Evolutionary conservation across 148 eudicot genomes (phyloP).

Genomic region (Arbutus unedo): DNA sequence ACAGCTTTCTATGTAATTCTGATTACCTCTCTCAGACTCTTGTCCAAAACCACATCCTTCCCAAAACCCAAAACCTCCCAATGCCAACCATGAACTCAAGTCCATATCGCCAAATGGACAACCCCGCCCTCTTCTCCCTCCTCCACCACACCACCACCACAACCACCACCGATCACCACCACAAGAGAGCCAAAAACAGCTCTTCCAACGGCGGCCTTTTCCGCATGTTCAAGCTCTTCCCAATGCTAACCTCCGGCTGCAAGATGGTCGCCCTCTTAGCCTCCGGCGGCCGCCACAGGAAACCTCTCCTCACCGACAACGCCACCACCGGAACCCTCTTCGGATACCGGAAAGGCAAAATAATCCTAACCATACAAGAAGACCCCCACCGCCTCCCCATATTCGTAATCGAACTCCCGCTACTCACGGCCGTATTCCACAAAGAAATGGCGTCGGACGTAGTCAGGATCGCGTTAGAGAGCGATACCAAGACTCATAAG

Average conservation of each 20-base stretch:
- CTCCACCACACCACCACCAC: conserved; percentile 32
- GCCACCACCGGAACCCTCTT: conserved; percentile 86
- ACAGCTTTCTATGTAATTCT: background rate
- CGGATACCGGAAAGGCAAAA: conserved; percentile 63
- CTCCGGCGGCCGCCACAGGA: conserved; percentile 46
- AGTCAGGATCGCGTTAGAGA: conserved; percentile 59
- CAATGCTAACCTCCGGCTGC: conserved; percentile 76
- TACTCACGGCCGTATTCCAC: conserved; percentile 49
- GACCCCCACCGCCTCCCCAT: conserved; percentile 60
- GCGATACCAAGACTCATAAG: conserved; percentile 62
- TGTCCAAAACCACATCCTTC: conserved; percentile 8
- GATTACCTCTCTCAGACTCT: background rate
- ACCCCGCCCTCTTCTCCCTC: conserved; percentile 31
- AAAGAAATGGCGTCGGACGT: conserved; percentile 71
- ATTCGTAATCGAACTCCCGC: conserved; percentile 67
- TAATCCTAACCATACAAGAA: conserved; percentile 69
- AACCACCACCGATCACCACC: conserved; percentile 15
- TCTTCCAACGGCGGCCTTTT: conserved; percentile 27
- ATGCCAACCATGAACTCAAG: conserved; percentile 35
- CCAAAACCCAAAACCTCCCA: background rate
- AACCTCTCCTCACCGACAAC: conserved; percentile 51
- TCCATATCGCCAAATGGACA: conserved; percentile 37
- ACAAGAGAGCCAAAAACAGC: conserved; percentile 19
- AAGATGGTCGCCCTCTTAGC: conserved; percentile 73
- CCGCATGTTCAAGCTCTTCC: conserved; percentile 74